Base-by-base conservation (phyloP, 768 basidiomycete genomes). In the Mycena galericulata region DNA sequence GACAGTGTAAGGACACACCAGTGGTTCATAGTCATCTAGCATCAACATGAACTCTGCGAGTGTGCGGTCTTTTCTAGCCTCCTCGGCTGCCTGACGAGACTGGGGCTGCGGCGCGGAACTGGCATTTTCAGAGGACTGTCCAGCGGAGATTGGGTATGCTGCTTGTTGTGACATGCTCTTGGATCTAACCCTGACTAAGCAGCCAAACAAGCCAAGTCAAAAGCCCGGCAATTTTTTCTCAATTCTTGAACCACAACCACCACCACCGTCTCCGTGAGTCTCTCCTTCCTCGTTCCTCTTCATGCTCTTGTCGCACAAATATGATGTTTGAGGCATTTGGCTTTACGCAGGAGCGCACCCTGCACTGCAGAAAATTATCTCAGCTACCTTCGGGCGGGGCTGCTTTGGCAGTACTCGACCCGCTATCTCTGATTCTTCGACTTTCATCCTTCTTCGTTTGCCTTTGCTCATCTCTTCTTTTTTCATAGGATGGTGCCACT, bases 11-110 rank as follows among this genome's bases (percentile, higher is more conserved):
- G 46, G 26, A 81, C 89, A 65, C 75, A 97, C 97, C 78, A 99
- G 79, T 47, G 97, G 97, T 75, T 98, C 95, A 76, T 98, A 98
- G 53, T 97, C 96, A 74, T 99, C 97, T 34, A 99, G 84, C 95
- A 97, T 95, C 41, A 97, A 84, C 84, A 99, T 86, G 74, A 99
- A 97, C 76, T 98, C 96, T 7, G 94, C 94, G 54, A 99, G 79
- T 1, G 94, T 97, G 55, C 92, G 86, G 80, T 98, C 97, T 75
- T 95, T 95, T 73, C 93, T 84, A 0, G 93, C 94, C 69, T 92
- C 92, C 73, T 94, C 93, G 20, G 91, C 88, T 8, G 88, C 89
- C 72, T 92, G 91, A 46, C 92, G 88, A 2, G 91, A 83, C 71
- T 89, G 87, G 22, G 62, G 47, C 24, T 75, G 82, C 4, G 80